A percentile compares a stretch with the other conserved stretches of the same genome.
phyloP scores from a whole-genome alignment of 2,329 filamentous ascomycete genomes.

The Epichloe sp. region DNA sequence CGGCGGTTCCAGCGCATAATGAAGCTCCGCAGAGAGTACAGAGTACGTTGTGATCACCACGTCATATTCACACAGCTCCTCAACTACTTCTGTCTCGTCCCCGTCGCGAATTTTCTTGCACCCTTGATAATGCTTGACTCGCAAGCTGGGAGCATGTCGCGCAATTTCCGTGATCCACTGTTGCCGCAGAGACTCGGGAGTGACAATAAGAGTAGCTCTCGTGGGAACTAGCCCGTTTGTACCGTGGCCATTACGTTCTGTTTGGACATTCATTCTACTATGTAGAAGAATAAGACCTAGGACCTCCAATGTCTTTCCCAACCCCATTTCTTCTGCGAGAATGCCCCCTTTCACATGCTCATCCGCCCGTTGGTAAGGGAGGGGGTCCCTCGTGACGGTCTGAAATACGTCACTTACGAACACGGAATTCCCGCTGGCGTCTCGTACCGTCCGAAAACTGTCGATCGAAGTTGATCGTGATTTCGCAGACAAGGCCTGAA shows the following conservation, averaged over 20 bases:
- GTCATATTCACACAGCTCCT: conserved; percentile 37
- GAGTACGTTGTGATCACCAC: conserved; percentile 53
- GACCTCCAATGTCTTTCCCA: conserved; percentile 69
- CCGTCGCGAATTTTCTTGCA: conserved; percentile 22
- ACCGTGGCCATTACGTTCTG: conserved; percentile 17
- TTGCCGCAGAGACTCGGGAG: conserved; percentile 39
- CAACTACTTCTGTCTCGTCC: conserved; percentile 27
- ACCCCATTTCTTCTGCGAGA: conserved; percentile 69
- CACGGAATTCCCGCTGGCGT: conserved; percentile 24
- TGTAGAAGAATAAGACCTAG: conserved; percentile 58
- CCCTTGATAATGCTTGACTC: conserved; percentile 44
- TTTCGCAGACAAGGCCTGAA: conserved; percentile 10
- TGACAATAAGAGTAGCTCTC: conserved; percentile 48
- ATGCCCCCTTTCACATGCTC: conserved; percentile 45
- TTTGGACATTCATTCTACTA: conserved; percentile 7
- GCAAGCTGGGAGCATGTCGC: conserved; percentile 43
- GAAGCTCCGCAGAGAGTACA: conserved; percentile 66
- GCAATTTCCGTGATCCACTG: conserved; percentile 51
- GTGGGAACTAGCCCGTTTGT: conserved; percentile 32
- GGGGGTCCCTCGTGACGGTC: conserved; percentile 36
- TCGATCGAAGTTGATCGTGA: conserved; percentile 6
- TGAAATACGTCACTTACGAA: conserved; percentile 53
- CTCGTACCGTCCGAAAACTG: conserved; percentile 20
- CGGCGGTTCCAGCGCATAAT: conserved; percentile 60
- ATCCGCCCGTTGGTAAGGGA: conserved; percentile 29